A percentile compares a stretch with the other conserved stretches of the same genome.
phyloP scores from a whole-genome alignment of 768 basidiomycete species.

The Pleurotus sapidus region DNA sequence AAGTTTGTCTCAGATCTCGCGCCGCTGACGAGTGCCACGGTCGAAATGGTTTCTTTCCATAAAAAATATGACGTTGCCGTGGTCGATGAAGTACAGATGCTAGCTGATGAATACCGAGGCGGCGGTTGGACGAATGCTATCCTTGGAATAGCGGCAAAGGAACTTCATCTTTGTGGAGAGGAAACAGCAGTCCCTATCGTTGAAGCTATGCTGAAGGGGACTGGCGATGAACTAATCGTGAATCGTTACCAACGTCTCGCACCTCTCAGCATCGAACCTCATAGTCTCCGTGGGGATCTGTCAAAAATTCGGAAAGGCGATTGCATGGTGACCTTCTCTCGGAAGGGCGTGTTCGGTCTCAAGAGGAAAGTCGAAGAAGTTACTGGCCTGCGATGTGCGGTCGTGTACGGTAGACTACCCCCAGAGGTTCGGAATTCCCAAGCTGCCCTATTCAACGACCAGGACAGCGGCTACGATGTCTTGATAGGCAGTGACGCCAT shows the following conservation, averaged over 20 bases:
- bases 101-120: conserved; percentile 77
- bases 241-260: conserved; percentile 86
- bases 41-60: conserved; percentile 77
- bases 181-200: conserved; percentile 88
- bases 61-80: conserved; percentile 74
- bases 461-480: conserved; percentile 79
- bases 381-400: conserved; percentile 81
- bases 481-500: conserved; percentile 94
- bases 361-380: conserved; percentile 68
- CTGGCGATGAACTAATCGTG: conserved; percentile 80
- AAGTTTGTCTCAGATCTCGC: conserved; percentile 60
- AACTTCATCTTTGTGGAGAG: conserved; percentile 95
- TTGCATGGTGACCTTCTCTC: conserved; percentile 85
- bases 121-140: conserved; percentile 82
- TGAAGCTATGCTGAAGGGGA: conserved; percentile 58
- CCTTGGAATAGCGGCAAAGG: conserved; percentile 69
- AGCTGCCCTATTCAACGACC: conserved; percentile 88
- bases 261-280: conserved; percentile 69
- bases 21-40: conserved; percentile 75
- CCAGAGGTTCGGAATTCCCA: conserved; percentile 92
- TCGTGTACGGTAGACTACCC: conserved; percentile 90
- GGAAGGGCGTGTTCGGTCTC: conserved; percentile 70
- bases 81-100: conserved; percentile 97
- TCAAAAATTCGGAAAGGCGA: conserved; percentile 73
- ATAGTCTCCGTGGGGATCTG: conserved; percentile 61